Evolutionary conservation across 139 green algal species (phyloP).

Genomic region (Chlorella sp.): DNA sequence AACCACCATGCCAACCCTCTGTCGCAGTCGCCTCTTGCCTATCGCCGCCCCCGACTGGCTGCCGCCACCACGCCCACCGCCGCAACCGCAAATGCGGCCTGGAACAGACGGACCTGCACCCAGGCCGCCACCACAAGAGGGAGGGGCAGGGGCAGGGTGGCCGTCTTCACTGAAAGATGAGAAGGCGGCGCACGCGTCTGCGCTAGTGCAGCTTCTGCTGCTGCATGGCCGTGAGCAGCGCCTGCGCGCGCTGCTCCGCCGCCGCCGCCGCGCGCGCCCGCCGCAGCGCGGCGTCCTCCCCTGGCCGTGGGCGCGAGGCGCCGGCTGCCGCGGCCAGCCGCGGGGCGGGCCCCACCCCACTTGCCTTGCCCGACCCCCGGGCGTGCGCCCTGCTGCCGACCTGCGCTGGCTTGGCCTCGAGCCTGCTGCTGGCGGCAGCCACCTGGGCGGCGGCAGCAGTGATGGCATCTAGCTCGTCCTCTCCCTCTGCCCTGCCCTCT

Average conservation of each 20-base stretch:
- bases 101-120: too few species aligned
- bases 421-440: conserved; percentile 19
- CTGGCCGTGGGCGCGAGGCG: conserved; percentile 34
- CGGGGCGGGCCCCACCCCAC: conserved; percentile 2
- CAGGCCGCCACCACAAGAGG: too few species aligned
- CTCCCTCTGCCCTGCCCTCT: conserved; percentile 31
- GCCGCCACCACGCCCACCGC: neutral
- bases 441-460: conserved; percentile 49
- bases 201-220: conserved; percentile 51
- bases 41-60: neutral
- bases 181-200: too few species aligned
- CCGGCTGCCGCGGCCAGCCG: conserved; percentile 28
- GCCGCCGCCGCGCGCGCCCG: conserved; percentile 73
- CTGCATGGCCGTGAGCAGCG: conserved; percentile 50
- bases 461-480: conserved; percentile 61
- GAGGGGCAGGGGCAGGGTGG: too few species aligned
- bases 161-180: too few species aligned
- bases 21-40: too few species aligned
- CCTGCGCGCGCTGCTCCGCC: conserved; percentile 75
- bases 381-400: conserved; percentile 5
- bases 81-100: neutral
- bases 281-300: conserved; percentile 48
- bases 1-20: too few species aligned
- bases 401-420: conserved; percentile 5
- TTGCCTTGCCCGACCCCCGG: conserved; percentile 34